Base-by-base conservation (phyloP, 1,284 basidiomycete species). In the Boletus semigastroideus region DNA sequence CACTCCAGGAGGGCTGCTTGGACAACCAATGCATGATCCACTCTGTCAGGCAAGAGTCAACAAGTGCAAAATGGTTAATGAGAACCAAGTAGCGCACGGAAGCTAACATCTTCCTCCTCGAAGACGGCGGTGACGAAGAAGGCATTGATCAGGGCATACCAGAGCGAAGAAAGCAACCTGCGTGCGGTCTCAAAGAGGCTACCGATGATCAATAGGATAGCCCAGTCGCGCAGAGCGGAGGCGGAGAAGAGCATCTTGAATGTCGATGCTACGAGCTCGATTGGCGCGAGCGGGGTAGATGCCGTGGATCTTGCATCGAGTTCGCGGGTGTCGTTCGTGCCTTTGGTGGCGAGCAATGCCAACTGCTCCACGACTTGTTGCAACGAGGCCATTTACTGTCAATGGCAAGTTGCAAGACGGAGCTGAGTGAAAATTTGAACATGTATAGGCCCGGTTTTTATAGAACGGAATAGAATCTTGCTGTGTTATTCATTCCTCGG, bases 1-100 rank as follows among this genome's bases (percentile, higher is more conserved):
- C 22, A 66, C 65, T 69, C 65, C 65, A 66, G 2, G 68, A 71
- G 28, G 76, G 72, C 20, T 82, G 80, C 46, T 74, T 74, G 6
- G 80, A 78, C 2, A 86, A 67, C 83, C 84, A 86, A 22, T 77
- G 64, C 73, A 84, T 78, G 64, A 86, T 75, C 83, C 84, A 84
- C 47, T 77, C 79, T 80, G 51, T 40, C 16, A 30, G 31, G 44
- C 19, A 31, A 11, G 19, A 6, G 46, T 65, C 44, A 65, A 38
- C 20, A 43, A 25, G 5, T 7, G n/a, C 3, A 17, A 12, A 50
- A 25, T 8, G 19, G 37, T 5, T 4, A 12, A 44, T 17, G 2
- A 20, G 3, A 36, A 27, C 36, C 11, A 22, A 25, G 45, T 13
- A 11, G 62, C 82, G n/a, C 57, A 84, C 84, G 73, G 58, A 79